Percentiles rank a stretch among this genome's conserved stretches.
phyloP scores from a whole-genome alignment of 1,284 basidiomycete species.

The Moesziomyces parantarcticus region DNA sequence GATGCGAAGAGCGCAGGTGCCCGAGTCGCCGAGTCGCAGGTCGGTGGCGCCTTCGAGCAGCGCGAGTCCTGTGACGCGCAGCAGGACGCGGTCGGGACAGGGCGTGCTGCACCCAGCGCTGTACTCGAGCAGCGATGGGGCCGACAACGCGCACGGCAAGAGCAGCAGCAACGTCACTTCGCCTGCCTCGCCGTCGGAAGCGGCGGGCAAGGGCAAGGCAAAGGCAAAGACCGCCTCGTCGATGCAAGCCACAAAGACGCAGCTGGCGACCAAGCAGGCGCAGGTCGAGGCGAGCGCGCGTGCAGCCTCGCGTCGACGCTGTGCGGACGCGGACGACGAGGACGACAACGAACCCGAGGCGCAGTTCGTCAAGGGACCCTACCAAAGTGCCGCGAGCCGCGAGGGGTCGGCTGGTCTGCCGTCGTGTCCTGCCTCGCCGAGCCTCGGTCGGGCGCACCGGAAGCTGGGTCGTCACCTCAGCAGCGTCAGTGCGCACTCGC shows the following conservation, averaged over 20 bases:
- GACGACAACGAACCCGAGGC: conserved; percentile 26
- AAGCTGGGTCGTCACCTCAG: conserved; percentile 35
- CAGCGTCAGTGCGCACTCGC: conserved; percentile 13
- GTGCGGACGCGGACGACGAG: conserved; percentile 16
- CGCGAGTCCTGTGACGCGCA: conserved; percentile 52
- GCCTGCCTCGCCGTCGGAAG: conserved; percentile 42
- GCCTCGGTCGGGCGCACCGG: conserved; percentile 20
- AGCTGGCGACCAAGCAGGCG: conserved; percentile 12
- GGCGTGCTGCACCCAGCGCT: conserved; percentile 45
- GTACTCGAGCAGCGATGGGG: conserved; percentile 46
- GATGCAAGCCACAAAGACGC: conserved; percentile 14
- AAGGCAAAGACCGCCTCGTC: conserved; percentile 19
- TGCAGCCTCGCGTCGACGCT: conserved; percentile 2
- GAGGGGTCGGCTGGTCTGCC: conserved; percentile 35
- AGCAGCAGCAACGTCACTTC: conserved; percentile 53
- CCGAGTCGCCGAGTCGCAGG: conserved; percentile 15
- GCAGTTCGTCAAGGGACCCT: conserved; percentile 40
- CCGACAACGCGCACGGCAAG: conserved; percentile 16
- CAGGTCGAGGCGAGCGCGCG: conserved; percentile 13
- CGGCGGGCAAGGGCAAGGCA: conserved; percentile 13
- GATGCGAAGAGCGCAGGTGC: conserved; percentile 2
- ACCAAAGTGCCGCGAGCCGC: conserved; percentile 20
- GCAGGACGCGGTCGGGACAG: conserved; percentile 38
- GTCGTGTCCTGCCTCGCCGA: conserved; percentile 36
- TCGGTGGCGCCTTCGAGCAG: conserved; percentile 18